Evolutionary conservation across 2,329 filamentous ascomycete species (phyloP).

Genomic region (Botryotinia calthae): DNA sequence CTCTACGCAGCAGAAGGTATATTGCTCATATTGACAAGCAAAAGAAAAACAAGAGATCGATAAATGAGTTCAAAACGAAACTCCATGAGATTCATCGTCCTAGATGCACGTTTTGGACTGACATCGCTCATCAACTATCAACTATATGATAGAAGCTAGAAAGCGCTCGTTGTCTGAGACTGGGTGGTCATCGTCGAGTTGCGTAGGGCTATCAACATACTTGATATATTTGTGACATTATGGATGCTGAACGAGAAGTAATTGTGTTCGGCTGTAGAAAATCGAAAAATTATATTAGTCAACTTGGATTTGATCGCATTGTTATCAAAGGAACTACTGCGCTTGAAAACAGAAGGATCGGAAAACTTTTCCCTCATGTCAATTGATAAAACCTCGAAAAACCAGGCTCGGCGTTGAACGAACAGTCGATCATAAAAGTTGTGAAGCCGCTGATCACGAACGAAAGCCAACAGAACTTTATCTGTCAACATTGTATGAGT

Average conservation of each 20-base stretch:
- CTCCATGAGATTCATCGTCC: neutral
- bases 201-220: neutral
- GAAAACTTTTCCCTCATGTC: no score
- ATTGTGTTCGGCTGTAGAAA: neutral
- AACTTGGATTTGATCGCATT: neutral
- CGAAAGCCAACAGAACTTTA: neutral
- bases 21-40: neutral
- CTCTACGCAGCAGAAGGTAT: neutral
- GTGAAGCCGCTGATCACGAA: neutral
- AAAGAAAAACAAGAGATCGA: neutral
- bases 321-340: neutral
- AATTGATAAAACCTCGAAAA: neutral
- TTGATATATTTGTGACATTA: neutral
- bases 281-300: neutral
- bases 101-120: neutral
- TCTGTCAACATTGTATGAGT: neutral
- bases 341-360: neutral
- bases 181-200: neutral
- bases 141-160: neutral
- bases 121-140: neutral
- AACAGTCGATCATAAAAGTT: neutral
- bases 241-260: neutral
- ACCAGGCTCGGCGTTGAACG: neutral
- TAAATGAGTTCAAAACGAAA: neutral
- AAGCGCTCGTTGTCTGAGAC: neutral